These are phyloP conservation scores for Vicia faba DNA, from an alignment of 306 rosid genomes.

Conservation along the genomic window DNA sequence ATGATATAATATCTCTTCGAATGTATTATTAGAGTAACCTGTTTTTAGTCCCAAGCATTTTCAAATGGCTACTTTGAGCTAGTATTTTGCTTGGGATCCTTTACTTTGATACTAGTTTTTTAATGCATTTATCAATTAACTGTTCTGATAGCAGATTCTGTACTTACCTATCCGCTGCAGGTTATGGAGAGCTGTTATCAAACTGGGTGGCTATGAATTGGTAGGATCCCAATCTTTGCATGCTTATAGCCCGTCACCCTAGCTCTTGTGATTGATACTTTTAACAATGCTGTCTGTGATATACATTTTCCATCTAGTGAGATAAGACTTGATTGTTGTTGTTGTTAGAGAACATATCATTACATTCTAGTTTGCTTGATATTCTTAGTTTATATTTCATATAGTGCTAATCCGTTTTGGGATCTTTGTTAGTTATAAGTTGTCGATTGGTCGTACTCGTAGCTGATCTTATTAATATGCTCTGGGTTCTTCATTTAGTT, in stretches of 20 bases:
- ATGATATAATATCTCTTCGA: neutral
- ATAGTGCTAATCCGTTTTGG: constrained; percentile 20
- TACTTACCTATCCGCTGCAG: constrained; percentile 45
- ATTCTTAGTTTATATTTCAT: constrained; percentile 8
- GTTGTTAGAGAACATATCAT: constrained; percentile 6
- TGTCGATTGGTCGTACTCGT: no score
- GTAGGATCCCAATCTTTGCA: constrained; percentile 45
- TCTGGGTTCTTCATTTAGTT: constrained; percentile 16
- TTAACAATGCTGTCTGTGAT: constrained; percentile 6
- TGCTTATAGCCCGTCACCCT: neutral
- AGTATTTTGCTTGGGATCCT: constrained; percentile 4
- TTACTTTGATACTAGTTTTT: constrained; percentile 7
- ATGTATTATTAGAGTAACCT: neutral
- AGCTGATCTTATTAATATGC: neutral
- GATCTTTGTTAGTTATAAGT: neutral
- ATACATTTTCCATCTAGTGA: neutral
- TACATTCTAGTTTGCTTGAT: constrained; percentile 19
- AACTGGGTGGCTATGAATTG: constrained; percentile 79
- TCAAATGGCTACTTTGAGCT: constrained; percentile 25
- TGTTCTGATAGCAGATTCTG: constrained; percentile 25
- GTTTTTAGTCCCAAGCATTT: constrained; percentile 21
- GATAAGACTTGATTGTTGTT: neutral
- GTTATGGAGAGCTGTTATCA: constrained; percentile 88
- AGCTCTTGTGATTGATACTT: constrained; percentile 4
- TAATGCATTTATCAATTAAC: constrained; percentile 20